Base-by-base conservation (phyloP, 345 rosid genomes). In the Eutrema japonicum region DNA sequence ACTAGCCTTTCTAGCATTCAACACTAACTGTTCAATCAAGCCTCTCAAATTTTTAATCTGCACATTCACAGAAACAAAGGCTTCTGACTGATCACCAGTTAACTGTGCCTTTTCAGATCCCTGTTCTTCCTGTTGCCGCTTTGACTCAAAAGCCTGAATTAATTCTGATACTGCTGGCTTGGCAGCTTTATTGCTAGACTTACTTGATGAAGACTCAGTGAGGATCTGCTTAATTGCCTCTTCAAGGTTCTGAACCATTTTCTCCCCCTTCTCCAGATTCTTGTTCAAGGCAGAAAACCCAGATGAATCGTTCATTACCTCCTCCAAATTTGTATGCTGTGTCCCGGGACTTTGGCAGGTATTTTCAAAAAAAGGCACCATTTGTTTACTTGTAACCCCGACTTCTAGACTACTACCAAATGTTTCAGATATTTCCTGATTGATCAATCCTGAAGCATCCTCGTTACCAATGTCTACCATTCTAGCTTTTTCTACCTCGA, bases 141-240 rank as follows among this genome's bases (percentile, higher is more conserved):
- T 89, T 38, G 87, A 82, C 86, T 93, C 98, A 37, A 91, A 93
- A 50, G 96, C 89, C 68, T 84, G 87, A 82, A 93, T 91, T 79
- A 93, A 67, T 80, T 85, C 86, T 12, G 96, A 91, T 45, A 91
- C 85, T 45, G 67, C 87, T 61, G 88, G 87, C 30, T 80, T 68
- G 47, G 81, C 72, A 40, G 37, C 35, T 82, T 84, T 83, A 74
- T 81, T 68, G 68, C 75, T 78, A 27, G 84, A 77, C 71, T 68
- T 78, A 71, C 56, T 79, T 46, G 75, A 72, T 12, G 58, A 64
- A 16, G 82, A 71, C 59, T 79, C 76, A 32, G 79, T 73, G 47
- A 76, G 79, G 71, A 81, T 82, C 70, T 65, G 79, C 78, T 83
- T 85, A 73, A 88, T 72, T 75, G 74, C 84, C 82, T 63, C 79